These are phyloP conservation scores for Solanum ossicruentum DNA, from an alignment of 257 asterid genomes.

Conservation along the genomic window DNA sequence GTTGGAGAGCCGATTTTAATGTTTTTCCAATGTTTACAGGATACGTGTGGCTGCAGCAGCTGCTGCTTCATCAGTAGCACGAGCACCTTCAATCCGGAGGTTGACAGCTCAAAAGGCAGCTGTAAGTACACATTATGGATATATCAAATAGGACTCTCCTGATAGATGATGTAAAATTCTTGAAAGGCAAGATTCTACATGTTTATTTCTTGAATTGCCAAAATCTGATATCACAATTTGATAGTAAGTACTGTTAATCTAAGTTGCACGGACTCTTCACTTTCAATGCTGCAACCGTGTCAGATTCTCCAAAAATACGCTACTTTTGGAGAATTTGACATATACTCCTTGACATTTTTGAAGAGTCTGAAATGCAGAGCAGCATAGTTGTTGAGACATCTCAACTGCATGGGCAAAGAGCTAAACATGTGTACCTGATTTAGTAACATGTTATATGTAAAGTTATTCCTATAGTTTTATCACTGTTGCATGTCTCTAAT, in stretches of 20 bases:
- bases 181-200: neutral
- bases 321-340: too few relatives aligned
- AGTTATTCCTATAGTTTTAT: neutral
- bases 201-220: neutral
- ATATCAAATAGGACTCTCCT: neutral
- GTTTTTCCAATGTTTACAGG: neutral
- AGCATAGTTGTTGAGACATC: neutral
- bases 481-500: neutral
- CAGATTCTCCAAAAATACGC: too few relatives aligned
- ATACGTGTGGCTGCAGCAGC: too few relatives aligned
- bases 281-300: too few relatives aligned
- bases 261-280: too few relatives aligned
- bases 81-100: constrained; percentile 12
- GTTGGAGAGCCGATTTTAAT: neutral
- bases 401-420: neutral
- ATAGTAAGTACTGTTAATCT: neutral
- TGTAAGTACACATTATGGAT: constrained; percentile 31
- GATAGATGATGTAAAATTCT: neutral
- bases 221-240: neutral
- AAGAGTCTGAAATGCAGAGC: too few relatives aligned
- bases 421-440: neutral
- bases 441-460: neutral
- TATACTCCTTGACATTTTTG: too few relatives aligned
- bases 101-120: constrained; percentile 40
- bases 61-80: too few relatives aligned